These are phyloP conservation scores for Udeniomyces megalosporus DNA, from an alignment of 768 basidiomycete genomes.

Conservation along the genomic window DNA sequence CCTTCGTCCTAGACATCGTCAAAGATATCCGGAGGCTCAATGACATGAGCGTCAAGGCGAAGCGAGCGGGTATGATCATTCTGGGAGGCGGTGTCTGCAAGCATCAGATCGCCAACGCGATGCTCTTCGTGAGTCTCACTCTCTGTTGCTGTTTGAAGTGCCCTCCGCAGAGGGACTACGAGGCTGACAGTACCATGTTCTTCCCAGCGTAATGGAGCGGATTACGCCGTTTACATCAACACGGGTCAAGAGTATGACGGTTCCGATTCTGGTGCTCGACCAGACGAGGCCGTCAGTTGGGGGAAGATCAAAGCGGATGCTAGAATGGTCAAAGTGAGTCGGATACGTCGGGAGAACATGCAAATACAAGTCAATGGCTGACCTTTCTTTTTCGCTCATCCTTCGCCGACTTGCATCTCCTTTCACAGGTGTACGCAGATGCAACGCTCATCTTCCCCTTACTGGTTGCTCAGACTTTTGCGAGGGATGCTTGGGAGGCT, in stretches of 20 bases:
- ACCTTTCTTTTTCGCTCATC: neutral
- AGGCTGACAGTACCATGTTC: neutral
- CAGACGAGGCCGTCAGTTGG: slow-evolving; percentile 97
- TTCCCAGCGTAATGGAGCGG: slow-evolving; percentile 82
- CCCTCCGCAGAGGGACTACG: no score
- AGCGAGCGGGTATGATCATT: slow-evolving; percentile 94
- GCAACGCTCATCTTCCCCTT: slow-evolving; percentile 92
- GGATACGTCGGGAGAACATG: no score
- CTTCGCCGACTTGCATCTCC: neutral
- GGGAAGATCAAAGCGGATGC: slow-evolving; percentile 80
- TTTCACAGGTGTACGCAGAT: slow-evolving; percentile 70
- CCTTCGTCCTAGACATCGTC: slow-evolving; percentile 77
- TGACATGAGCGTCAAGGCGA: slow-evolving; percentile 68
- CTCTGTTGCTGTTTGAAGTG: neutral
- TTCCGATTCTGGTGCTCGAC: slow-evolving; percentile 88
- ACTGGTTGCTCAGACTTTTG: slow-evolving; percentile 87
- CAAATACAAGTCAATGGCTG: no score
- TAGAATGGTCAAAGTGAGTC: slow-evolving; percentile 30
- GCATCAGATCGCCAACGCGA: slow-evolving; percentile 98
- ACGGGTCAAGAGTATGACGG: slow-evolving; percentile 99
- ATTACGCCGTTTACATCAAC: slow-evolving; percentile 93
- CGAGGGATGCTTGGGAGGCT: slow-evolving; percentile 34
- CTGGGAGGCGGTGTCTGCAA: slow-evolving; percentile 97
- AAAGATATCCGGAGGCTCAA: slow-evolving; percentile 82
- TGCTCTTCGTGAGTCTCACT: slow-evolving; percentile 64